Conservation (phyloP, 2,329 filamentous ascomycete species). For the Phyllachora maydis region DNA sequence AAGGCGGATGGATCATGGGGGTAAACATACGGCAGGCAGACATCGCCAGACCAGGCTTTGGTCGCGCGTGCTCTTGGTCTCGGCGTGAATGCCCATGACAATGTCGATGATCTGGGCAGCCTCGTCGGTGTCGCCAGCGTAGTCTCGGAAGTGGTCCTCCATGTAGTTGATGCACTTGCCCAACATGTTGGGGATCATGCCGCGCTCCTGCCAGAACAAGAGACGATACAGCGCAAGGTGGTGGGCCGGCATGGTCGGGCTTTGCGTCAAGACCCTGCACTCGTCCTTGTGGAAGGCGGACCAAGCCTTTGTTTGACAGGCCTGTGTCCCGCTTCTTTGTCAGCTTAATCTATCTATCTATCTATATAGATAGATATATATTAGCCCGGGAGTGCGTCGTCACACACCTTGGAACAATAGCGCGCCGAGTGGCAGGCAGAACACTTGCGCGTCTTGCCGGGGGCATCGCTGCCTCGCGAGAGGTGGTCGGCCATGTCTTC, state of each 20-base stretch:
- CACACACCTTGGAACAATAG: conserved; percentile 10
- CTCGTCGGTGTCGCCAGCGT: conserved; percentile 2
- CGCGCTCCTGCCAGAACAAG: conserved; percentile 8
- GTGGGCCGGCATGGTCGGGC: conserved; percentile 4
- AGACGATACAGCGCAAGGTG: conserved; percentile 8
- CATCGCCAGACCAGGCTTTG: conserved; percentile 4
- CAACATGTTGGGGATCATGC: conserved; percentile 4
- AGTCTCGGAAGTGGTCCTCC: conserved; percentile 8
- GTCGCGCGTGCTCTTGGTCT: conserved; percentile 3
- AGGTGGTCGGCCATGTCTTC: conserved; percentile 3
- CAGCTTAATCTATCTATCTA: background rate
- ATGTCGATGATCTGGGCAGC: conserved; percentile 2
- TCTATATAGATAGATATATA: too few species aligned
- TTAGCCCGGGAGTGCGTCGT: background rate
- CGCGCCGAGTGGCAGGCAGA: conserved; percentile 7
- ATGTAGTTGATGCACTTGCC: conserved; percentile 5
- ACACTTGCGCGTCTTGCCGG: conserved; percentile 3
- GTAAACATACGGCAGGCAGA: conserved; percentile 6
- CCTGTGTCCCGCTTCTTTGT: background rate
- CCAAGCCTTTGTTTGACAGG: conserved; percentile 10
- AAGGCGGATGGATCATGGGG: background rate
- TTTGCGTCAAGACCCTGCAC: conserved; percentile 7
- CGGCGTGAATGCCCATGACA: conserved; percentile 3
- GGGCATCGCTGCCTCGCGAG: conserved; percentile 1
- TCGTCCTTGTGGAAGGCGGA: conserved; percentile 11